Evolutionary conservation across 164 flowering plant species (phyloP), one percentile per base, ranked within the genome.

Genomic region (Dillenia turbinata): DNA sequence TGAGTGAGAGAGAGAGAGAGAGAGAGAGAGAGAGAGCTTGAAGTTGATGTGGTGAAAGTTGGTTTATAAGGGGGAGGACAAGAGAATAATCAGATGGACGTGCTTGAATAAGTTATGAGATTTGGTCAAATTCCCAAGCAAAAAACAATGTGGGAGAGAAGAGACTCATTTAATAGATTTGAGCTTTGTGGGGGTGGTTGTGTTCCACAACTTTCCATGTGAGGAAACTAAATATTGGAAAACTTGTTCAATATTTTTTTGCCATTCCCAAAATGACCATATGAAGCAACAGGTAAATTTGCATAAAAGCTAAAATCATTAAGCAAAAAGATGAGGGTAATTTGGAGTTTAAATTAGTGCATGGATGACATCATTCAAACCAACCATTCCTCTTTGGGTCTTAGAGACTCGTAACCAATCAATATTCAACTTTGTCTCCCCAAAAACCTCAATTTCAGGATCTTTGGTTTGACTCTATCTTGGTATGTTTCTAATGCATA

Each of bases 381-480:
- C 14, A 40, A 40, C 52, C 56, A 51, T 40, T 51, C 54, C 10
- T 9, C 16, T 12, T 51, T 51, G 12, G 19, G 22, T 9, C 47
- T 33, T 33, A 33, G 7, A 44, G 15, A 33, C 47, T 15, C 9
- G 45, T 22, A 8, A 15, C 5, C 12, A 15, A 43, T 44, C 44
- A 51, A 49, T 56, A 52, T 54, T 24, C 49, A 46, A 49, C 46
- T 11, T 46, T 49, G 10, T 44, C 9, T 45, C 50, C 22, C 60
- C 55, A 52, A 66, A 56, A 49, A 44, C 74, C 74, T 71, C 64
- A 66, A 66, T 57, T 71, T 66, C 70, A 71, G 74, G 74, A 71
- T 62, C 60, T 52, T n/a, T 47, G 2, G 57, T 51, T 71, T 62
- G 74, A 66, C 70, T 63, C 63, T 55, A 60, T 54, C 24, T 56